Base-by-base conservation (phyloP, 345 rosid species). In the Melaleuca alternifolia region DNA sequence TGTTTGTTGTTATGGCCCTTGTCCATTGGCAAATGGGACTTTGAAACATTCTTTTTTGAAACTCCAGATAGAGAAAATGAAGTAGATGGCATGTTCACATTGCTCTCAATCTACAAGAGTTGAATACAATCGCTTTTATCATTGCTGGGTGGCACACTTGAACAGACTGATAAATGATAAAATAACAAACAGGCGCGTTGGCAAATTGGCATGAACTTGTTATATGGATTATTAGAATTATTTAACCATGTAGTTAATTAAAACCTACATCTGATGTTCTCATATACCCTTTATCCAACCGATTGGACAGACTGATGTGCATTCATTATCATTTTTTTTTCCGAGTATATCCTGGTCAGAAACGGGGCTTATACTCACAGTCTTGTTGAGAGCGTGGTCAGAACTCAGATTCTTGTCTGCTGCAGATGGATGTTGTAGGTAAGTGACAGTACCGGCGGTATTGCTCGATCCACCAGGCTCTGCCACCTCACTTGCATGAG, bases 41-140 rank as follows among this genome's bases (percentile, higher is more conserved):
- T 93, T 82, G 93, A 81, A 1, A 87, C 88, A 85, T 91, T 92
- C 91, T 92, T 94, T 89, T 90, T 94, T 83, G 95, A 90, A 52
- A 95, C 81, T 77, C 93, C 96, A 87, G 93, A 93, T 87, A 87
- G 92, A 82, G 93, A 86, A 87, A 89, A 86, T 52, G 95, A 94
- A 86, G 94, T 88, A 6, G 96, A 92, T 21, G 95, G 93, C 87
- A 93, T 91, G 88, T 90, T 92, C 53, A 89, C 88, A 88, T 94
- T 90, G 54, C 86, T 86, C 54, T 65, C 85, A 83, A 88, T 82
- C 96, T 94, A 89, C 89, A 57, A 89, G 61, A 91, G 12, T 87
- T 71, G 85, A 50, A 77, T 82, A 62, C 54, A 85, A 56, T 37
- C 3, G 41, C 48, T 26, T 37, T 41, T 28, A 50, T 76, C 48